Evolutionary conservation across 1,284 basidiomycete species (phyloP), one percentile per base, ranked within the genome.

Genomic region (Papiliotrema flavescens): DNA sequence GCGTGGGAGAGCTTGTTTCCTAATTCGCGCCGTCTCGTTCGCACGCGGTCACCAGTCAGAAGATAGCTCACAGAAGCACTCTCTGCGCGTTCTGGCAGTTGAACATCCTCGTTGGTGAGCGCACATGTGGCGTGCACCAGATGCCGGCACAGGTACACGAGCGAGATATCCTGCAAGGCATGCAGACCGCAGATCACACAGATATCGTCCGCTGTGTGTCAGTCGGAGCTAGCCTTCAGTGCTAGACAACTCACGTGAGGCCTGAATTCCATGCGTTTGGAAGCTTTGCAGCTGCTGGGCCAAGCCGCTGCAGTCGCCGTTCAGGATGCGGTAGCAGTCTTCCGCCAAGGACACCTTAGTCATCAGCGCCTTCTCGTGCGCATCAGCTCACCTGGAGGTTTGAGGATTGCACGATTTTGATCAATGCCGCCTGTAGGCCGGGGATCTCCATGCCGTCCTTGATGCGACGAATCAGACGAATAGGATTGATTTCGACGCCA

Each of bases 391-490:
- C 78, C 67, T 84, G 83, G 3, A 98, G 78, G 65, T 96, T 91
- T 70, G 95, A 97, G 66, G 97, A 93, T 59, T 94, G 91, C 49
- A 99, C 76, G 54, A 98, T 97, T 81, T 96, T 98, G 78, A 98
- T 93, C 28, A 98, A 78, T 0, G 94, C 92, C 50, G 87, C 85
- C 71, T 96, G 94, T 54, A 99, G 81, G 0, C 94, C 95, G 0
- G 91, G 91, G 40, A 99, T 98, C 75, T 96, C 90, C 8, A 98
- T 81, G 0, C 96, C 95, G 63, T 97, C 90, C 78, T 89, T 88
- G 78, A 99, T 98, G 14, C 94, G 83, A 7, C 91, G 83, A 52
- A 99, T 96, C 43, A 98, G 81, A 0, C 92, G 85, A 49, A 98
- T 88, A 1, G 96, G 95, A 66, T 96, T 89, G 66, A 98, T 96